Conservation (phyloP, 2,329 filamentous ascomycete species). For the Penicillium sp. region DNA sequence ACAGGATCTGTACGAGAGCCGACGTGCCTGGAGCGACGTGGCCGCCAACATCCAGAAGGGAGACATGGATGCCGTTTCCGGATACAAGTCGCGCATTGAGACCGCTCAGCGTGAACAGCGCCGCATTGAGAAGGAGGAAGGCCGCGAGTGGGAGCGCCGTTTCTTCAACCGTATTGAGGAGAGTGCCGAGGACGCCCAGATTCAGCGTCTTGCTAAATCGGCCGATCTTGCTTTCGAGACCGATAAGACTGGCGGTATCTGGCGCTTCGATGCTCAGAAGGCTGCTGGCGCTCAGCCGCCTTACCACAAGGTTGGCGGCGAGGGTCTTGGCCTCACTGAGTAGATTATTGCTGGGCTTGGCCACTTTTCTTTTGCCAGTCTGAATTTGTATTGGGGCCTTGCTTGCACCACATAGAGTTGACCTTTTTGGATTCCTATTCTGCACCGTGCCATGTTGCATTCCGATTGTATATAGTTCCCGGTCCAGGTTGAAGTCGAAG, state of each 20-base stretch:
- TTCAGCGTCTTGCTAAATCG: slow-evolving; percentile 38
- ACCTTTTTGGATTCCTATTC: slow-evolving; percentile 8
- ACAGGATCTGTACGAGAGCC: slow-evolving; percentile 79
- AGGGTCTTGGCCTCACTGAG: slow-evolving; percentile 33
- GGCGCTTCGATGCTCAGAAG: slow-evolving; percentile 56
- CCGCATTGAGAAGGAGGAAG: slow-evolving; percentile 64
- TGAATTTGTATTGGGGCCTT: background rate
- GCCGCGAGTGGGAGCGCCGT: slow-evolving; percentile 66
- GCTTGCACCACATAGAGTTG: slow-evolving; percentile 16
- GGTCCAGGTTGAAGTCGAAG: slow-evolving; percentile 9
- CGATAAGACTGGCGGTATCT: slow-evolving; percentile 61
- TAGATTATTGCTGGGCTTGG: slow-evolving; percentile 1
- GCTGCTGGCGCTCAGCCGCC: slow-evolving; percentile 38
- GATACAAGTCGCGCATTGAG: slow-evolving; percentile 82
- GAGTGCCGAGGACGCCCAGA: slow-evolving; percentile 29
- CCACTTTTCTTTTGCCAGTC: background rate
- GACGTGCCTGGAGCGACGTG: slow-evolving; percentile 80
- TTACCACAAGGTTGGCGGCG: slow-evolving; percentile 35
- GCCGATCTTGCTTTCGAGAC: slow-evolving; percentile 45
- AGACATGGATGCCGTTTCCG: slow-evolving; percentile 70
- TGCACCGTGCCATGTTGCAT: slow-evolving; percentile 14
- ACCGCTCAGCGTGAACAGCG: slow-evolving; percentile 72
- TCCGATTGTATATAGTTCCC: slow-evolving; percentile 21
- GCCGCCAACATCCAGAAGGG: slow-evolving; percentile 68
- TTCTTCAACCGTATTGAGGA: slow-evolving; percentile 58